These are phyloP conservation scores for Pleurotus eryngii DNA, from an alignment of 768 basidiomycete species.

Conservation along the genomic window DNA sequence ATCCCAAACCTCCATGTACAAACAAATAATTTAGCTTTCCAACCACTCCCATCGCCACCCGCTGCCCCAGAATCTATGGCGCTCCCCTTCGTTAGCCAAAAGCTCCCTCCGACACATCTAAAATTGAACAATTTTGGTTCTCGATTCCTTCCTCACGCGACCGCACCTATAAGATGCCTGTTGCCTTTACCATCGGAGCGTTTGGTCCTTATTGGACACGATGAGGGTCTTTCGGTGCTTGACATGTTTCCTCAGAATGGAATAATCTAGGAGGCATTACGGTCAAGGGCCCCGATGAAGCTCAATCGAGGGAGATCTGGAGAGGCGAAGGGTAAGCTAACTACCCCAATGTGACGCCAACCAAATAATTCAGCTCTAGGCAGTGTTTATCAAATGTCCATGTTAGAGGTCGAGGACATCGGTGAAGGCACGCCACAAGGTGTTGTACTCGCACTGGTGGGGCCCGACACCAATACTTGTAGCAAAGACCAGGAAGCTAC, in stretches of 20 bases:
- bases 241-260: slow-evolving; percentile 82
- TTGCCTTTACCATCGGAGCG: slow-evolving; percentile 65
- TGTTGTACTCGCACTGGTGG: slow-evolving; percentile 74
- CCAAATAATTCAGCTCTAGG: not conserved
- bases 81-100: slow-evolving; percentile 46
- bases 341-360: not conserved
- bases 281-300: slow-evolving; percentile 67
- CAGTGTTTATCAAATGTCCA: slow-evolving; percentile 75
- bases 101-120: slow-evolving; percentile 58
- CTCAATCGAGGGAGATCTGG: slow-evolving; percentile 67
- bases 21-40: slow-evolving; percentile 32
- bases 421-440: slow-evolving; percentile 55
- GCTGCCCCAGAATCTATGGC: not conserved
- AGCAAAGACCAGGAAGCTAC: slow-evolving; percentile 52
- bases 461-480: slow-evolving; percentile 48
- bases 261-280: slow-evolving; percentile 43
- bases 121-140: slow-evolving; percentile 79
- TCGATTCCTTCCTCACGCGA: slow-evolving; percentile 79
- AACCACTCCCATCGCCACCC: not conserved
- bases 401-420: slow-evolving; percentile 66
- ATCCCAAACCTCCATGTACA: slow-evolving; percentile 24
- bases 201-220: slow-evolving; percentile 74
- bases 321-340: slow-evolving; percentile 66
- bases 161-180: slow-evolving; percentile 69
- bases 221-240: slow-evolving; percentile 76